Conservation (phyloP, 129 eudicot species). For the Solidago caesia region DNA sequence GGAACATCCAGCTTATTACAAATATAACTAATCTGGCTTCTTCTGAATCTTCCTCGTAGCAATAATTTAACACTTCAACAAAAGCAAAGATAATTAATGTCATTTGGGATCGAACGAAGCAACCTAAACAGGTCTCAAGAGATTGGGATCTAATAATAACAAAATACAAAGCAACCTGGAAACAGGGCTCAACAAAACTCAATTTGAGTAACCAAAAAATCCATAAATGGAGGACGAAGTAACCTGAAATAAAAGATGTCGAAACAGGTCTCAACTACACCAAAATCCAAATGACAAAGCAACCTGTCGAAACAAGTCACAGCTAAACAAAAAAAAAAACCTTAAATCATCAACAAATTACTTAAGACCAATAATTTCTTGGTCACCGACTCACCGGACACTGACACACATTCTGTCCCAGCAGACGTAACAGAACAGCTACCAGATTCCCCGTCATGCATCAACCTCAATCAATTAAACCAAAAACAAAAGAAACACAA, state of each 20-base stretch:
- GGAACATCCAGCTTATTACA: background rate
- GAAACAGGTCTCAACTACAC: background rate
- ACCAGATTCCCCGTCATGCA: no score
- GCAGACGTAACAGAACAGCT: no score
- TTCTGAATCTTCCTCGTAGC: background rate
- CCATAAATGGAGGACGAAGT: background rate
- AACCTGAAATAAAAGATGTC: slow-evolving; percentile 1
- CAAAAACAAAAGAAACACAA: no score
- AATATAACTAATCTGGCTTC: background rate
- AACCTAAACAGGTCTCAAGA: background rate
- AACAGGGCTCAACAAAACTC: background rate
- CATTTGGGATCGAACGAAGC: background rate
- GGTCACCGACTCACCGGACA: no score
- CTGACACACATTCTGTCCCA: no score
- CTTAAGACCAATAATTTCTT: no score
- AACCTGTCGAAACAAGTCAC: no score
- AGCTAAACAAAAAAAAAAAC: no score
- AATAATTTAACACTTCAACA: background rate
- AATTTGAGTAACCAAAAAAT: slow-evolving; percentile 3
- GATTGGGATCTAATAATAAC: slow-evolving; percentile 1
- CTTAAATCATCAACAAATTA: no score
- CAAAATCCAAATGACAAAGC: background rate
- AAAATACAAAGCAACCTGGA: background rate
- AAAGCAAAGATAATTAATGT: background rate
- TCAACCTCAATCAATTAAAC: no score